Evolutionary conservation across 2,329 filamentous ascomycete genomes (phyloP), one percentile per base, ranked within the genome.

Genomic region (Trichoderma atrobrunneum): DNA sequence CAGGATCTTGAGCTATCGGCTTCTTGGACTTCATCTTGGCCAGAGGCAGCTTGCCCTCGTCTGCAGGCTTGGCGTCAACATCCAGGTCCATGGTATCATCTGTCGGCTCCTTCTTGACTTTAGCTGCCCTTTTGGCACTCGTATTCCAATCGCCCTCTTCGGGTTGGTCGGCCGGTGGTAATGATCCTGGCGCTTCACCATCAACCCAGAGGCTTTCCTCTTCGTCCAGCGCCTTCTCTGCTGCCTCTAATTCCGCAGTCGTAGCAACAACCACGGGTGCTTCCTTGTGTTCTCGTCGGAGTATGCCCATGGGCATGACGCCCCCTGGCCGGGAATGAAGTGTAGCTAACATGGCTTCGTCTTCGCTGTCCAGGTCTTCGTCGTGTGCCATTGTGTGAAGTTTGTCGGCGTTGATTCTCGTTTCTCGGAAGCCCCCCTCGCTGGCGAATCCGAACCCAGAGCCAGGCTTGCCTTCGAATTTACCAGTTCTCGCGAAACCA

Each of bases 401-500:
- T 71, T 84, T 83, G 76, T 90, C 87, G 74, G 87, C 86, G 75
- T 89, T 88, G 77, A 89, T 86, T 78, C 88, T 81, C 39, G 82
- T 75, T 73, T 88, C 85, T 72, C 82, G 79, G 71, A 77, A 76
- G 39, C 77, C 74, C 62, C 75, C 74, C 21, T 76, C 74, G 18
- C 78, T 77, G 21, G 77, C 79, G 60, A 84, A 80, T 48, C 80
- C 79, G 72, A 85, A 84, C 54, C 80, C 82, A 72, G 74, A 80
- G 43, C 80, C 79, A 71, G 85, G 84, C 70, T 80, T 83, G 56
- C 78, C 78, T 67, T 85, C 81, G 59, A 79, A 76, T 69, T 81
- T 83, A 39, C 75, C 73, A 51, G 75, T 72, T 5, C 75, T 76
- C 71, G 73, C 76, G 75, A 78, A 75, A 59, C 79, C 77, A 56